Evolutionary conservation across 2,329 filamentous ascomycete species (phyloP).

Genomic region (Paecilomyces fulvus): DNA sequence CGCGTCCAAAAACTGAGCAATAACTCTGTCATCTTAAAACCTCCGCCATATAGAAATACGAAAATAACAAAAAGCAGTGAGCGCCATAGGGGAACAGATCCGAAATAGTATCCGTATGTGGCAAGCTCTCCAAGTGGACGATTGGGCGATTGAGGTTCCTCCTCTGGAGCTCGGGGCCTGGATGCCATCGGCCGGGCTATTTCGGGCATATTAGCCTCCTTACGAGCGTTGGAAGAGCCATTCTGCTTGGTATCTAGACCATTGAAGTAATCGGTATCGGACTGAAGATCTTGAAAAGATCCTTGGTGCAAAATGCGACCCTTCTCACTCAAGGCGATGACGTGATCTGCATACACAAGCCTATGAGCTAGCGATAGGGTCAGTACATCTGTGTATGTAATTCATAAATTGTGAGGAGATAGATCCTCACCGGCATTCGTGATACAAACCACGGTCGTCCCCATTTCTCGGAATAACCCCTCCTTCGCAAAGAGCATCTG

Average conservation of each 20-base stretch:
- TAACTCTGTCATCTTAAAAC: too few relatives aligned
- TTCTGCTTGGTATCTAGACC: not conserved
- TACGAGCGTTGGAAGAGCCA: not conserved
- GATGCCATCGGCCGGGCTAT: too few relatives aligned
- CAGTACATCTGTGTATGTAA: not conserved
- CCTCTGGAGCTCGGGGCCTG: too few relatives aligned
- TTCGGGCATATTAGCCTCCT: not conserved
- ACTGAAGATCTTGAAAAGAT: conserved; percentile 21
- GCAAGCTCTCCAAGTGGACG: too few relatives aligned
- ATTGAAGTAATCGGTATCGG: not conserved
- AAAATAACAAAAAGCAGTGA: too few relatives aligned
- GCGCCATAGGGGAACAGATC: too few relatives aligned
- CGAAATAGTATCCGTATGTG: too few relatives aligned
- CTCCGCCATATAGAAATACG: too few relatives aligned
- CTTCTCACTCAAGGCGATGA: conserved; percentile 37
- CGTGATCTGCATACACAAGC: conserved; percentile 37
- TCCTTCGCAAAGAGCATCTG: conserved; percentile 18
- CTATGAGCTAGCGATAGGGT: conserved; percentile 20
- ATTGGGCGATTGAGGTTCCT: too few relatives aligned
- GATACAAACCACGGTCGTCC: conserved; percentile 26
- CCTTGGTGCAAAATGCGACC: conserved; percentile 40
- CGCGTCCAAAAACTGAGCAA: too few relatives aligned
- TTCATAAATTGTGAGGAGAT: not conserved
- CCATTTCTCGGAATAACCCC: conserved; percentile 16
- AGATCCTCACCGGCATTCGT: conserved; percentile 19